Evolutionary conservation across 495 filamentous ascomycete species (phyloP), one percentile per base, ranked within the genome.

Genomic region (Neurospora sp.): DNA sequence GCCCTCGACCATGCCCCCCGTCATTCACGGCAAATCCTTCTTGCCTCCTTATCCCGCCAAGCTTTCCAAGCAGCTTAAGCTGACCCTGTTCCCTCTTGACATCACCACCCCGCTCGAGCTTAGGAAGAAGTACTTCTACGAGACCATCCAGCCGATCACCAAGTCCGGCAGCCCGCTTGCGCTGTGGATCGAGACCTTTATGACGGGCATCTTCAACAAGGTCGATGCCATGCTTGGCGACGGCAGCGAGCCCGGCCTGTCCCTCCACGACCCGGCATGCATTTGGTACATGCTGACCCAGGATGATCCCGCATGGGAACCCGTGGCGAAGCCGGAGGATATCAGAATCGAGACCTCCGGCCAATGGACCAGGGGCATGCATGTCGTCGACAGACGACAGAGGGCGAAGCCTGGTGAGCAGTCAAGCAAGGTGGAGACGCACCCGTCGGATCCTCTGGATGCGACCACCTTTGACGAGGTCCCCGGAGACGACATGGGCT

Each of bases 341-440:
- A 91, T 98, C 70, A 86, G 96, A 16, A 84, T 99, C 35, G 96
- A 99, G 80, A 93, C 92, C 1, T 79, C 86, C 39, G 96, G 96
- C 6, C 95, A 98, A 81, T 99, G 96, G 96, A 97, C 95, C 70
- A 85, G 91, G 59, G 96, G 96, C 3, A 93, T 94, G 90, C 94
- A 93, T 79, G 87, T 98, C 20, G 84, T 93, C 41, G 96, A 99
- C 81, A 83, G 89, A 11, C 85, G 96, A 16, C 86, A 82, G 65
- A 80, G 87, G 65, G 89, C 89, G 74, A 88, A 85, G 73, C 83
- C 88, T 3, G 83, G 81, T 12, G 88, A 90, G 41, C 80, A 83
- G 53, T 78, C 73, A 31, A 81, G 77, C 69, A 80, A 78, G 44
- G 86, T 92, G 71, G 81, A 84, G 46, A 80, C 80, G 40, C 69